Evolutionary conservation across 352 stramenopile genomes (phyloP).

Genomic region (Pythium periplocum): DNA sequence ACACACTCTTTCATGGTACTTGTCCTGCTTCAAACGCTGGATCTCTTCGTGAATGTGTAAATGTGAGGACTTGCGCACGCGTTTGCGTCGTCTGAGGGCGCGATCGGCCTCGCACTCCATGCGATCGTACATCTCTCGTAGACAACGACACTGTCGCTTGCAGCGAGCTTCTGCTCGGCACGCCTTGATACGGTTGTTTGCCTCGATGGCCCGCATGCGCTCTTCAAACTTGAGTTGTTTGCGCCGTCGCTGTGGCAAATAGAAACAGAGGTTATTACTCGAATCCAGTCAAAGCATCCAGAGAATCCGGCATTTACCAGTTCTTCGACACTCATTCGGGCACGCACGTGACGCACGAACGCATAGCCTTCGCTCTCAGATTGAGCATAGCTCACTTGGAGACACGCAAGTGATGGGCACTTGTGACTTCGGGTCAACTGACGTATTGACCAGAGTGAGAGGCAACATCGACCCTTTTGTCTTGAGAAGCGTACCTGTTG

Average conservation of each 20-base stretch:
- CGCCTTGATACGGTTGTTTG: slow-evolving; percentile 28
- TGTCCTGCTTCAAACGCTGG: slow-evolving; percentile 31
- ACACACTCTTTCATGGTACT: slow-evolving; percentile 19
- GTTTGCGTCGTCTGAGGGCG: slow-evolving; percentile 45
- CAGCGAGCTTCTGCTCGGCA: slow-evolving; percentile 25
- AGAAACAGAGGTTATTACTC: not conserved
- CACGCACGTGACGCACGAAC: slow-evolving; percentile 31
- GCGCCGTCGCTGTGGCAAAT: slow-evolving; percentile 12
- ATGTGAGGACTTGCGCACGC: slow-evolving; percentile 47
- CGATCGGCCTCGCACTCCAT: slow-evolving; percentile 50
- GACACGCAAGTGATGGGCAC: slow-evolving; percentile 44
- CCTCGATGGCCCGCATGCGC: slow-evolving; percentile 23
- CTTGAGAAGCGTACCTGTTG: slow-evolving; percentile 22
- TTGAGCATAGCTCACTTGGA: slow-evolving; percentile 48
- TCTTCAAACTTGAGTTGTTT: slow-evolving; percentile 47
- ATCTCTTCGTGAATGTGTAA: slow-evolving; percentile 64
- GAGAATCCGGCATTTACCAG: slow-evolving; percentile 23
- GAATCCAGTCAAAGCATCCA: not conserved
- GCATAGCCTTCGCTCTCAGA: slow-evolving; percentile 27
- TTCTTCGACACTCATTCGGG: slow-evolving; percentile 49
- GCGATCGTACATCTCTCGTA: slow-evolving; percentile 46
- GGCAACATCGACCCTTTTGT: not conserved
- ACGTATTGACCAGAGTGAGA: not conserved
- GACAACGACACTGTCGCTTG: slow-evolving; percentile 28
- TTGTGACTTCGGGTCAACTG: slow-evolving; percentile 39